A percentile compares a stretch with the other conserved stretches of the same genome.
phyloP scores from a whole-genome alignment of 106 monocot genomes.

The Dendrobium huoshanense region DNA sequence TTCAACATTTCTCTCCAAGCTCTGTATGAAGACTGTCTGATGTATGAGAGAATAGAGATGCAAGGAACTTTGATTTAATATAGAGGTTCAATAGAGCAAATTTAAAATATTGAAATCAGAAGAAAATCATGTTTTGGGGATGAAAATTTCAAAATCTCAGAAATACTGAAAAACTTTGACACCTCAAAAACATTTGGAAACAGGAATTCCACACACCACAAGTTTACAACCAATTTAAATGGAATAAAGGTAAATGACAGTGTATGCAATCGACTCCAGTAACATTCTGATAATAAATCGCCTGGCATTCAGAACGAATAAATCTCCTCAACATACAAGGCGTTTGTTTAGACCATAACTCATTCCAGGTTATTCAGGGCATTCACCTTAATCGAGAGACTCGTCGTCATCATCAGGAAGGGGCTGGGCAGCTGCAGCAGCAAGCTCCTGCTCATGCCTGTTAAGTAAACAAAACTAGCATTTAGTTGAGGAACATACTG shows the following conservation, averaged over 20 bases:
- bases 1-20: too few species aligned
- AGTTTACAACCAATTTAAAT: too few species aligned
- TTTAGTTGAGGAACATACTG: neutral
- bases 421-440: constrained; percentile 48
- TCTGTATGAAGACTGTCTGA: too few species aligned
- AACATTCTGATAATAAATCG: neutral
- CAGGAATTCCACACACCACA: too few species aligned
- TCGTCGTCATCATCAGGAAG: constrained; percentile 72
- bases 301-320: neutral
- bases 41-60: too few species aligned
- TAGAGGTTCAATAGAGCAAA: too few species aligned
- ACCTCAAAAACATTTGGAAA: too few species aligned
- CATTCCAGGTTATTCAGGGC: neutral
- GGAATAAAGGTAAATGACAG: neutral
- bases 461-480: neutral
- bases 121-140: too few species aligned
- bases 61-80: too few species aligned
- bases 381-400: constrained; percentile 24
- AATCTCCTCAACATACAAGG: neutral
- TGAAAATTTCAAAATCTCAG: too few species aligned
- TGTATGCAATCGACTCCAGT: neutral
- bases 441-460: constrained; percentile 51
- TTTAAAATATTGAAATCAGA: too few species aligned
- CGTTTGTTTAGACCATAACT: neutral
- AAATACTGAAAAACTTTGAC: too few species aligned